Evolutionary conservation across 371 early-diverging fungal species (phyloP), one percentile per base, ranked within the genome.

Genomic region (Mortierella sp.): DNA sequence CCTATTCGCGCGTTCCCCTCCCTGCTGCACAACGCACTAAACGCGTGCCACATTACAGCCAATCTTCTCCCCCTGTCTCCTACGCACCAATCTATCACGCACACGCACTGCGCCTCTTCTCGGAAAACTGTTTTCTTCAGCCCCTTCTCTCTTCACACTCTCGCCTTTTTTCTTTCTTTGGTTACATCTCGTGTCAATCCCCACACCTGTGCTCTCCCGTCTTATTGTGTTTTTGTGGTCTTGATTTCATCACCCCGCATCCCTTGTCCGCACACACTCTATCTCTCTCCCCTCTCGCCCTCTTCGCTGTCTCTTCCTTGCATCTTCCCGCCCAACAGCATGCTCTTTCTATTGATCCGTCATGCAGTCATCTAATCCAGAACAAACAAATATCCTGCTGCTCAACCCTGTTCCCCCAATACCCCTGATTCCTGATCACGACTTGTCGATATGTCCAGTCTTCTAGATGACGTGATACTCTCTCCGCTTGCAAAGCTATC

Each of bases 71-170:
- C 24, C 43, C 19, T 21, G 43, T 40, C 5, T 9, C 67, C 57
- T 28, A 14, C 11, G 6, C 28, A 57, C n/a, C 57, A 57, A 34
- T 34, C 34, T 40, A 24, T 21, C 50, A 50, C 50, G 13, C 14
- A 14, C 16, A 50, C 11, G 10, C 21, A 61, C 67, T 67, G 67
- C 11, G 67, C 67, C 67, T 67, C 67, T 40, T 67, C 67, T 67
- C 67, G 43, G 40, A 67, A 40, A 67, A 37, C 37, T 24, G 5
- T 24, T 11, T 40, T 67, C 24, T 6, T 67, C 67, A 67, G 67
- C 67, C 67, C 67, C 67, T 34, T 40, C 77, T 24, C 50, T 61
- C 26, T 51, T 73, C 71, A 40, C 79, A 82, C 6, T 59, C 28
- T 61, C 8, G 34, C 8, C 1, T 0, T 16, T 21, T 14, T 37